Evolutionary conservation across 257 asterid species (phyloP).

Genomic region (Nicotiana benthamiana): DNA sequence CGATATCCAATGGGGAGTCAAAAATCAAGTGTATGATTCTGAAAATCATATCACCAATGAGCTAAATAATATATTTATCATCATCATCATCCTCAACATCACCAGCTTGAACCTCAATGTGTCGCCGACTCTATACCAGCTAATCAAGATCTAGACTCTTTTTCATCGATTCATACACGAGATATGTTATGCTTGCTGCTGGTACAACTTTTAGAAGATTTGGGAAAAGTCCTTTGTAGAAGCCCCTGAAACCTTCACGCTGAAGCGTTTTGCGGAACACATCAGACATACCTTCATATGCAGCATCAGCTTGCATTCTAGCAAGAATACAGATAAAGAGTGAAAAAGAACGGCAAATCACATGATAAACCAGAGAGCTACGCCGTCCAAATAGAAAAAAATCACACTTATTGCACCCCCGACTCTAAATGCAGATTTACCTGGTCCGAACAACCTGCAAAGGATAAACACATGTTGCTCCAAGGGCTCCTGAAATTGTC

Average conservation of each 20-base stretch:
- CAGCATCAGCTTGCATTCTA: conserved; percentile 90
- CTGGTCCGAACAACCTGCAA: conserved; percentile 97
- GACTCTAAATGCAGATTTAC: conserved; percentile 30
- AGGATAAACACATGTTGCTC: conserved; percentile 96
- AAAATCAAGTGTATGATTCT: conserved; percentile 34
- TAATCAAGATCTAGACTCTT: conserved; percentile 74
- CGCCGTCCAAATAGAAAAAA: background rate
- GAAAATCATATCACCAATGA: conserved; percentile 36
- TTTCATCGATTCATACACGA: conserved; percentile 86
- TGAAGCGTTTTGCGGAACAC: conserved; percentile 59
- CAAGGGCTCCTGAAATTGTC: conserved; percentile 91
- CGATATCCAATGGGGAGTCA: conserved; percentile 30
- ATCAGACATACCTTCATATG: conserved; percentile 62
- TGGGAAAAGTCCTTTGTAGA: conserved; percentile 90
- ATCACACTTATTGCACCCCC: background rate
- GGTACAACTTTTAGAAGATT: conserved; percentile 94
- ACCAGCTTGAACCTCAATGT: background rate
- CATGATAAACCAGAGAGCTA: background rate
- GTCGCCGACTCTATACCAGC: conserved; percentile 16
- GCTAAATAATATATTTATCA: conserved; percentile 17
- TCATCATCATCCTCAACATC: conserved; percentile 28
- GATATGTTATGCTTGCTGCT: conserved; percentile 91
- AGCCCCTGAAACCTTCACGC: conserved; percentile 73
- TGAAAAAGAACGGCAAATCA: background rate
- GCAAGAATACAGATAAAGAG: background rate